Base-by-base conservation (phyloP, 2,329 filamentous ascomycete species). In the Ascocoryne sarcoides region DNA sequence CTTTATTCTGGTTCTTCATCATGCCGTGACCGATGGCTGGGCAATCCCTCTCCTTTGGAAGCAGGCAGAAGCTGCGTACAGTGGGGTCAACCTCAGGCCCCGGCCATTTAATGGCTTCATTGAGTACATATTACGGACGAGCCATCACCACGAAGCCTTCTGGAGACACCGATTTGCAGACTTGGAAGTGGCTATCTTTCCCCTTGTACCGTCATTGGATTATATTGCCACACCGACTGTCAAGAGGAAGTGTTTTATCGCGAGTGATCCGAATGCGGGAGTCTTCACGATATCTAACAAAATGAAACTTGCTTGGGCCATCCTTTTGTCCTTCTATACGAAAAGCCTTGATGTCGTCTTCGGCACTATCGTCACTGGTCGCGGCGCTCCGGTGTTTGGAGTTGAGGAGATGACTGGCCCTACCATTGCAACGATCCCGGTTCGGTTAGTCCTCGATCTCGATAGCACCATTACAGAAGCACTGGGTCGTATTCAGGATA, bases 321-420 rank as follows among this genome's bases (percentile, higher is more conserved):
- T 69, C 3, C 52, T 66, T 1, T 51, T 62, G 2, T 59, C 60
- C 1, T 41, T 60, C 4, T 66, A 65, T 40, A 58, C 64, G 29
- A 57, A 56, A 2, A 53, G 60, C 8, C 41, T 60, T 9, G 30
- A 32, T 32, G 30, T 32, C 3, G 12, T 32, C 15, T 32, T 4
- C 10, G 30, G 30, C 10, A 17, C 15, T 5, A 17, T 32, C n/a
- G 7, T 32, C 5, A 17, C 30, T 15, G 30, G 30, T 32, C 30
- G 30, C 3, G 30, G 18, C 18, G 18, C 18, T 4, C 18, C 30
- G 3, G 30, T 32, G 3, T 16, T 17, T 4, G 30, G 30, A 7
- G 18, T 32, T 10, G 14, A 32, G 18, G 30, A 32, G 15, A 32
- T 32, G 7, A 32, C 18, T 14, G 30, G 30, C 10, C 30, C 30